Evolutionary conservation across 78 protist genomes (phyloP).

Genomic region (Dictyostelium purpureum): DNA sequence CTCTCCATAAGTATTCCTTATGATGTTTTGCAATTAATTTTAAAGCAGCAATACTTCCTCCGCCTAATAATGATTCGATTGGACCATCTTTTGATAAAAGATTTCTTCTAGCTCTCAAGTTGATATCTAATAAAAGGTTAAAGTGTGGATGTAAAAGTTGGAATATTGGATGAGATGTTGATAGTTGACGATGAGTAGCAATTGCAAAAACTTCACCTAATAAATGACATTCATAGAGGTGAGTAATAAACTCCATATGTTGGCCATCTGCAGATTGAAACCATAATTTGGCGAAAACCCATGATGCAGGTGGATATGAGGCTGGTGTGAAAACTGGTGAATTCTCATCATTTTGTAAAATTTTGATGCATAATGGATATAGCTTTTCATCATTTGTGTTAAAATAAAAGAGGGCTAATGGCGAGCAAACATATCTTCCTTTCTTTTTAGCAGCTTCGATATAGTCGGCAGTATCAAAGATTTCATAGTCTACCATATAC

Average conservation of each 20-base stretch:
- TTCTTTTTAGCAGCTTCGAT: not conserved
- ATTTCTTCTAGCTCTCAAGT: conserved; percentile 26
- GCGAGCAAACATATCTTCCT: conserved; percentile 8
- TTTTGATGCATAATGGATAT: conserved; percentile 20
- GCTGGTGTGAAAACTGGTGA: conserved; percentile 48
- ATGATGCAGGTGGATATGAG: not conserved
- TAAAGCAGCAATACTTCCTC: conserved; percentile 41
- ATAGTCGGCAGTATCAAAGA: conserved; percentile 19
- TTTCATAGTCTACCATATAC: conserved; percentile 23
- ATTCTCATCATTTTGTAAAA: not conserved
- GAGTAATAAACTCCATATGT: conserved; percentile 59
- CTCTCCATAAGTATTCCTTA: not conserved
- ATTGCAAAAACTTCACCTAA: conserved; percentile 54
- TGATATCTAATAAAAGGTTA: conserved; percentile 21
- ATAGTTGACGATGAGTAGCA: conserved; percentile 50
- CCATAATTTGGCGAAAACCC: conserved; percentile 54
- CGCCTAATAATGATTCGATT: conserved; percentile 35
- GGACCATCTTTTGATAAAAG: conserved; percentile 7
- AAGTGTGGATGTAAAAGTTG: conserved; percentile 57
- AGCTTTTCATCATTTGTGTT: not conserved
- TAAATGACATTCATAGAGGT: conserved; percentile 31
- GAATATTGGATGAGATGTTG: conserved; percentile 27
- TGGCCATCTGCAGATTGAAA: conserved; percentile 69
- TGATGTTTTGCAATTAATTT: conserved; percentile 27
- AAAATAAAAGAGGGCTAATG: conserved; percentile 23